Conservation (phyloP, 2,329 filamentous ascomycete genomes). For the Epichloe sylvatica region DNA sequence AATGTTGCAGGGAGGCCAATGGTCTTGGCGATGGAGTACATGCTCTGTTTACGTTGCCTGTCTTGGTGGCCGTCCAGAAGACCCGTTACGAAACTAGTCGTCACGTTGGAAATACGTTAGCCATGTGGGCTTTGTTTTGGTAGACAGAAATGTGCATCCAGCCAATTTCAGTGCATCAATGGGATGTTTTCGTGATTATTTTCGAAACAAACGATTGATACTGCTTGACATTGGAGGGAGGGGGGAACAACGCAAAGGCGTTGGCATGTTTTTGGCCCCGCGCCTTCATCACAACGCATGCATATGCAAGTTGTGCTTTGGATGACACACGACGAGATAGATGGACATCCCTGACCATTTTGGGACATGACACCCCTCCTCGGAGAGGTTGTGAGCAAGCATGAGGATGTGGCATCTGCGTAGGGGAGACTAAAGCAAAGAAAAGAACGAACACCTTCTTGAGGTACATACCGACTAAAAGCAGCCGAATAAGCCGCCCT, state of each 20-base stretch:
- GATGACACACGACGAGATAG: background rate
- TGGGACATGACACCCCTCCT: background rate
- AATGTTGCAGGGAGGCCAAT: slow-evolving; percentile 60
- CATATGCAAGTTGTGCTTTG: background rate
- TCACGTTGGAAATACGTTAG: background rate
- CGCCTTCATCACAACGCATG: background rate
- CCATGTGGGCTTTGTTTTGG: background rate
- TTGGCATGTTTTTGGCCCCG: background rate
- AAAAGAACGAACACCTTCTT: background rate
- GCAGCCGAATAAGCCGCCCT: slow-evolving; percentile 60
- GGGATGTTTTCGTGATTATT: background rate
- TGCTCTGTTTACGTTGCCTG: slow-evolving; percentile 52
- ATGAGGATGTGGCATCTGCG: background rate
- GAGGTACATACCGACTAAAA: slow-evolving; percentile 49
- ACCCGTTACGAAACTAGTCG: slow-evolving; percentile 59
- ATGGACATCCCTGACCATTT: no score
- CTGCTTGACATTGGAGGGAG: background rate
- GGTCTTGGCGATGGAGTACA: slow-evolving; percentile 57
- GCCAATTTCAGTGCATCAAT: background rate
- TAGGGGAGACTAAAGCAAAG: background rate
- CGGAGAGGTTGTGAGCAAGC: background rate
- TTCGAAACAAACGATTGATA: background rate
- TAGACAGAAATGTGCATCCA: background rate
- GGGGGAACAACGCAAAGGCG: background rate
- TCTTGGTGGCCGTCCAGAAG: slow-evolving; percentile 61